A percentile compares a stretch with the other conserved stretches of the same genome.
Conservation (phyloP, 768 basidiomycete species). For the Leccinum fibrillosum region DNA sequence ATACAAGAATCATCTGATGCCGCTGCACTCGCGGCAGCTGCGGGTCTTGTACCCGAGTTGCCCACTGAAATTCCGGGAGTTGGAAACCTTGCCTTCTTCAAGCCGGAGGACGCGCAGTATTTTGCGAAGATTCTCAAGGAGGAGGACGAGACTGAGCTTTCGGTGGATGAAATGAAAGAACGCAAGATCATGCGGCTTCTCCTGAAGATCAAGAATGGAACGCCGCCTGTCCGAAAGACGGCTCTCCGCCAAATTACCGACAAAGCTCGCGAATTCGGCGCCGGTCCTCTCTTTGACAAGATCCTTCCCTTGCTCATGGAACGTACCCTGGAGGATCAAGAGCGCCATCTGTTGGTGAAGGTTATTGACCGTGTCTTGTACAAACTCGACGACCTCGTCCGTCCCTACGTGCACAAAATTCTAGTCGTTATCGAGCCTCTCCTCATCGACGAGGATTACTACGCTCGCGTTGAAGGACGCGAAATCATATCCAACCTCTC, state of each 20-base stretch:
- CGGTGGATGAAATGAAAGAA: constrained; percentile 98
- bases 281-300: constrained; percentile 97
- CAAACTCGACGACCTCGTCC: constrained; percentile 98
- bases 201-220: constrained; percentile 99
- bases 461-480: constrained; percentile 94
- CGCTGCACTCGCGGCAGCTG: constrained; percentile 82
- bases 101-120: constrained; percentile 96
- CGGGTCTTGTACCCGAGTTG: constrained; percentile 87
- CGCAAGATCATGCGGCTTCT: constrained; percentile 98
- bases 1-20: constrained; percentile 95
- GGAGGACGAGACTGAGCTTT: constrained; percentile 90
- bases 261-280: constrained; percentile 97
- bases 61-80: constrained; percentile 99
- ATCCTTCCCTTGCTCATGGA: constrained; percentile 98
- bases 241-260: constrained; percentile 98
- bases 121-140: constrained; percentile 95
- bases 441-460: constrained; percentile 97
- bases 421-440: constrained; percentile 99
- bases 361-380: constrained; percentile 98
- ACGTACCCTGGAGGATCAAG: constrained; percentile 95
- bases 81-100: constrained; percentile 96
- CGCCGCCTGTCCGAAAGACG: constrained; percentile 96
- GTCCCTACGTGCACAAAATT: constrained; percentile 99
- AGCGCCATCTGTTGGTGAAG: constrained; percentile 96
- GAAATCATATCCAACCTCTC: constrained; percentile 99